A percentile compares a stretch with the other conserved stretches of the same genome.
phyloP scores from a whole-genome alignment of 1,284 basidiomycete species.

The Cryptococcus maquisensis region DNA sequence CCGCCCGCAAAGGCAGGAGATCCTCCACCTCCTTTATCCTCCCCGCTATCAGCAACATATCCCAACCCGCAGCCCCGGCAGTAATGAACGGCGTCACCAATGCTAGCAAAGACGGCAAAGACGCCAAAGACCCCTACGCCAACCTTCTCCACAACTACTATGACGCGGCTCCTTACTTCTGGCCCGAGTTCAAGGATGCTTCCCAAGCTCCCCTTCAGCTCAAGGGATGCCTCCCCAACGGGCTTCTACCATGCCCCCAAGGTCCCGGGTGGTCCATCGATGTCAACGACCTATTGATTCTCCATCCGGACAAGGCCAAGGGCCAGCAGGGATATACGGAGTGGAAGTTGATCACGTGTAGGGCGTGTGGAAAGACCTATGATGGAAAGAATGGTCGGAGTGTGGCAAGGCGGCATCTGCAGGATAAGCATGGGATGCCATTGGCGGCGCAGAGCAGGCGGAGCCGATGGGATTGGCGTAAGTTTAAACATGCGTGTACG shows the following conservation, averaged over 20 bases:
- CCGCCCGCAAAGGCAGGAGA: no score
- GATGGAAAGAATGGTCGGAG: constrained; percentile 55
- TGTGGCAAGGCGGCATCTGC: constrained; percentile 55
- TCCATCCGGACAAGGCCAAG: constrained; percentile 17
- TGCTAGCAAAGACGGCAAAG: no score
- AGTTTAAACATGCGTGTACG: constrained; percentile 13
- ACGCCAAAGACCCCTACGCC: no score
- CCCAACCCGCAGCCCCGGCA: no score
- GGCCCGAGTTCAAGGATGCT: no score
- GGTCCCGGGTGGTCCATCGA: constrained; percentile 19
- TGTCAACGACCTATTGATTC: constrained; percentile 31
- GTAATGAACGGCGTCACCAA: no score
- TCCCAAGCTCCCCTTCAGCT: no score
- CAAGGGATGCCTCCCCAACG: background rate
- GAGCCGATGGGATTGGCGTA: constrained; percentile 55
- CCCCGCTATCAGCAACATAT: no score
- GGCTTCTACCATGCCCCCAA: background rate
- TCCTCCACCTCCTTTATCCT: no score
- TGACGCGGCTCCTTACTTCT: no score
- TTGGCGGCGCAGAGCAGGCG: constrained; percentile 52
- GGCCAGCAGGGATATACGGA: background rate
- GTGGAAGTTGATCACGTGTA: constrained; percentile 34
- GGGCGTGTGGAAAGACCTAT: constrained; percentile 48
- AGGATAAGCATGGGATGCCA: constrained; percentile 57
- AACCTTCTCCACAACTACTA: no score